Evolutionary conservation across 768 basidiomycete genomes (phyloP), one percentile per base, ranked within the genome.

Genomic region (Trametes maxima): DNA sequence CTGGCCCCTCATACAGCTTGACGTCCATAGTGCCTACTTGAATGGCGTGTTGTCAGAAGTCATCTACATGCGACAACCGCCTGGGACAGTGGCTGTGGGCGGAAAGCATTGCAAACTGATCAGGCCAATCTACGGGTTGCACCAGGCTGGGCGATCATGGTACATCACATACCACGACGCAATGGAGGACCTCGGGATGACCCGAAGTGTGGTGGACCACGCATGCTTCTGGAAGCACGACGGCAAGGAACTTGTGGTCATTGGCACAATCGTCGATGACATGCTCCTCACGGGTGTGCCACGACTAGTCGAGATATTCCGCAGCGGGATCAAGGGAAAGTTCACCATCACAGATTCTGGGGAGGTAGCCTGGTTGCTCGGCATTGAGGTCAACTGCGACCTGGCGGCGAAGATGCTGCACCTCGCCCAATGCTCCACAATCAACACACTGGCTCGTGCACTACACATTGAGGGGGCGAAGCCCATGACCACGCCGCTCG

Each of bases 361-460:
- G n/a, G 36, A 44, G 5, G 42, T 68, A 13, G 43, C 33, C n/a
- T 65, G 65, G 66, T 17, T 69, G 28, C 54, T 71, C 5, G 67
- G 68, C 24, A 22, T 71, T 35, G 58, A 67, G 39, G 45, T 71
- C 37, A 5, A 33, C 14, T 58, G 63, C 16, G 59, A 70, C 53
- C 50, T 40, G 14, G 10, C 43, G 5, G 43, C 28, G 3, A 44
- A 63, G 0, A 75, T 69, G 17, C 63, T 78, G 17, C 42, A 62
- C 10, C 61, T 77, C 8, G 72, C 65, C 21, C 77, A 80, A 63
- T 44, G 52, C 24, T 52, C 68, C 17, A 76, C 75, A 58, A 72
- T 78, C 58, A 66, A 74, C 58, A 62, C 73, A 7, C 65, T 73
- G 51, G 21, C 74, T 5, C 11, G 33, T 0, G 59, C 71, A 11